Evolutionary conservation across 164 flowering plant species (phyloP).

Genomic region (Tinospora cordifolia): DNA sequence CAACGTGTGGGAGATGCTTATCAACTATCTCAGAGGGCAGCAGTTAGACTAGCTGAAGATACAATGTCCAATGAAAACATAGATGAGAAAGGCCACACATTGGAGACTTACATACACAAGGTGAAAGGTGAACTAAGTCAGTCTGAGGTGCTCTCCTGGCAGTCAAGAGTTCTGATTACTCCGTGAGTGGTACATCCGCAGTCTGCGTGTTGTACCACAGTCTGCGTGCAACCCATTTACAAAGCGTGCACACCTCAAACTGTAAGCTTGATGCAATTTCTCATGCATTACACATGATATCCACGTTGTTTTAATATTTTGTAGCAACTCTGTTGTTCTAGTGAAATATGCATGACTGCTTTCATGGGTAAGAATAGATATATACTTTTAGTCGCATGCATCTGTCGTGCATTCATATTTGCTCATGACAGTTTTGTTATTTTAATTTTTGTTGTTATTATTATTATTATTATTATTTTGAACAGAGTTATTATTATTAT

Average conservation of each 20-base stretch:
- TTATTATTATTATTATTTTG: no score
- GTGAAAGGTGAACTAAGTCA: slow-evolving; percentile 30
- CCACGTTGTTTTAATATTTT: neutral
- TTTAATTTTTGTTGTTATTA: no score
- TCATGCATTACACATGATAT: neutral
- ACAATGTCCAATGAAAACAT: slow-evolving; percentile 43
- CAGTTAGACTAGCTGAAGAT: slow-evolving; percentile 72
- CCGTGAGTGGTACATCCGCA: slow-evolving; percentile 23
- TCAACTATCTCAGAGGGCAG: slow-evolving; percentile 73
- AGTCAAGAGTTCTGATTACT: slow-evolving; percentile 44
- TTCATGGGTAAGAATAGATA: neutral
- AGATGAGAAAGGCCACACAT: slow-evolving; percentile 47
- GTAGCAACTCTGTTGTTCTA: neutral
- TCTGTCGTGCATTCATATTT: neutral
- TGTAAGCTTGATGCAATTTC: neutral
- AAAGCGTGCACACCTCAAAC: neutral
- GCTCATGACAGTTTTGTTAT: no score
- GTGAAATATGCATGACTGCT: neutral
- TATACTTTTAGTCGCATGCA: neutral
- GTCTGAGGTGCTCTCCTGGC: slow-evolving; percentile 63
- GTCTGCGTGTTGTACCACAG: neutral
- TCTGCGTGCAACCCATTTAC: neutral
- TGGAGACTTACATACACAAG: slow-evolving; percentile 47
- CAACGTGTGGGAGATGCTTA: slow-evolving; percentile 57
- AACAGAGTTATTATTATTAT: no score